Evolutionary conservation across 1,284 basidiomycete genomes (phyloP), one percentile per base, ranked within the genome.

Genomic region (Ustilago vetiveriae): DNA sequence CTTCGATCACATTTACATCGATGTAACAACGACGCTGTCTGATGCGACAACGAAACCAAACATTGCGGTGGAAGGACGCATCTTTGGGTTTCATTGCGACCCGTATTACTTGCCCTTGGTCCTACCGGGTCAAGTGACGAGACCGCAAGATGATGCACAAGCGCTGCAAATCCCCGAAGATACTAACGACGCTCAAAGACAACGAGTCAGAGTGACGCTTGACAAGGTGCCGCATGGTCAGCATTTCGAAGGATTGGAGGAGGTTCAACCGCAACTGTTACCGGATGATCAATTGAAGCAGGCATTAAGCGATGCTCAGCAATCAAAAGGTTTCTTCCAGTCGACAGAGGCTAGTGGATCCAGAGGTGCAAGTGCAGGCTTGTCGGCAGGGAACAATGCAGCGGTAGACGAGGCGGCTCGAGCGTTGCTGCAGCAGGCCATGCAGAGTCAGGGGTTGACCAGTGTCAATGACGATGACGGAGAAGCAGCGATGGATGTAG

Each of bases 71-170:
- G 57, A 65, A 27, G 57, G 46, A 7, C 39, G 51, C 13, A 71
- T 71, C 46, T 71, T 71, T 58, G 68, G 62, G 5, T 66, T 71
- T 9, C 54, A 62, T 19, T 30, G 56, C 35, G 63, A 62, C 1
- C 36, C 49, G 6, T 66, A 62, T 35, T 71, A 71, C 41, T 29
- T 71, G 24, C 68, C 68, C 13, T 38, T 66, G 1, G 68, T 71
- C 6, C 56, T 71, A 11, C 53, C 62, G 3, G 49, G 42, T 7
- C 23, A 48, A 13, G 67, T 52, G 13, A 47, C 21, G 7, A 11
- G 43, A 17, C 27, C 53, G 3, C 30, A 19, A 0, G 22, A 36
- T 10, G 41, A 57, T 23, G 44, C 33, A 26, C 24, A 26, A 11
- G 21, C 41, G 3, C 24, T 58, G 3, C 26, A 26, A 16, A 22